These are phyloP conservation scores for Phytophthora cactorum DNA, from an alignment of 352 stramenopile genomes.

Conservation along the genomic window DNA sequence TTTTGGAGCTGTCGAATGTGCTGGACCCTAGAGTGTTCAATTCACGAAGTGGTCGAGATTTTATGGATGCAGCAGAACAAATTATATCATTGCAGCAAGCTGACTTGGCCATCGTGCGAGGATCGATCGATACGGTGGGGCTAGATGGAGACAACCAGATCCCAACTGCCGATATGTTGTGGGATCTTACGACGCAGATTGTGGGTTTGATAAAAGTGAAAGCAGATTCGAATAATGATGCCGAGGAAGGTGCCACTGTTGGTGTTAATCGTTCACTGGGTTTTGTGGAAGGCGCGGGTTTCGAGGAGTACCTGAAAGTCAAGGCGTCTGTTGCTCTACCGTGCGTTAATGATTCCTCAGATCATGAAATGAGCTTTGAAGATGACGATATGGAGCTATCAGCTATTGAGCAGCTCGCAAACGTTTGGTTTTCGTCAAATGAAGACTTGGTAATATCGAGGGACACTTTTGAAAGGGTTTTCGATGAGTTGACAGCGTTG, in stretches of 20 bases:
- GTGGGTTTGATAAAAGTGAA: conserved; percentile 10
- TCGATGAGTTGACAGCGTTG: conserved; percentile 32
- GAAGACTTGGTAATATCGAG: conserved; percentile 2
- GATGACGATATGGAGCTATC: conserved; percentile 14
- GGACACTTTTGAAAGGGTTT: conserved; percentile 25
- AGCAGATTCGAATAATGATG: neutral
- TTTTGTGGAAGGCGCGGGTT: conserved; percentile 1
- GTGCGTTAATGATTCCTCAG: neutral
- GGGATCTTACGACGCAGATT: conserved; percentile 17
- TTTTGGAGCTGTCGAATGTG: conserved; percentile 27
- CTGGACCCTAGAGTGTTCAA: conserved; percentile 27
- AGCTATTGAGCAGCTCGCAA: conserved; percentile 23
- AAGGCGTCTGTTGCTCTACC: neutral
- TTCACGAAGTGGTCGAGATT: conserved; percentile 30
- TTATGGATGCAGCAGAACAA: conserved; percentile 21
- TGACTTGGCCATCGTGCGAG: conserved; percentile 3
- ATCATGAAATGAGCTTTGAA: conserved; percentile 4
- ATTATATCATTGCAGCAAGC: conserved; percentile 30
- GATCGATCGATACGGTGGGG: neutral
- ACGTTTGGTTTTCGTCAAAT: conserved; percentile 1
- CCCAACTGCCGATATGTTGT: conserved; percentile 7
- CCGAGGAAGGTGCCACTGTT: neutral
- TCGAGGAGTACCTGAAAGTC: conserved; percentile 22
- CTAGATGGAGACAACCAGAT: neutral
- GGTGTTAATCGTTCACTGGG: neutral